Conservation (phyloP, 805 yeast species). For the Candida patagonica region DNA sequence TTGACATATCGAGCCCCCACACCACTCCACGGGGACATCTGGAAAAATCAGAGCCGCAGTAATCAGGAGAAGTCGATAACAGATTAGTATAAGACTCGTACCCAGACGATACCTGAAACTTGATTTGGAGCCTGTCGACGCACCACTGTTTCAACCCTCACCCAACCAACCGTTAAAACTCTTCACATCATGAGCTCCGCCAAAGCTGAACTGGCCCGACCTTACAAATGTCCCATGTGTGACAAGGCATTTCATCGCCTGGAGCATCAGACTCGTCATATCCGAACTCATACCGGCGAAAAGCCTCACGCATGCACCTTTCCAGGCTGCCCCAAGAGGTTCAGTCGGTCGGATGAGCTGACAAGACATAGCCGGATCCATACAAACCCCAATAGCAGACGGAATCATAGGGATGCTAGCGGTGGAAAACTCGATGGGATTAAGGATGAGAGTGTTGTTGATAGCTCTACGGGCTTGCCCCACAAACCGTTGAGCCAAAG, state of each 20-base stretch:
- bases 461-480: slow-evolving; percentile 6
- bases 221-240: slow-evolving; percentile 79
- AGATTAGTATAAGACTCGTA: no score
- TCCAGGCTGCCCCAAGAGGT: slow-evolving; percentile 76
- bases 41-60: no score
- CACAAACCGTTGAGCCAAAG: slow-evolving; percentile 8
- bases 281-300: slow-evolving; percentile 89
- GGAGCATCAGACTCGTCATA: slow-evolving; percentile 87
- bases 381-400: slow-evolving; percentile 31
- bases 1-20: no score
- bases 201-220: slow-evolving; percentile 39
- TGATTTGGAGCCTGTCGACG: no score
- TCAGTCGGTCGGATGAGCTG: slow-evolving; percentile 74
- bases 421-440: slow-evolving; percentile 7
- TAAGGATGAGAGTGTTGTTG: slow-evolving; percentile 8
- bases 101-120: no score
- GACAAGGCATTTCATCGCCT: slow-evolving; percentile 78
- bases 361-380: slow-evolving; percentile 82
- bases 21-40: no score
- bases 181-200: background rate
- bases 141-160: no score
- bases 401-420: slow-evolving; percentile 17
- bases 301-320: slow-evolving; percentile 79
- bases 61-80: no score
- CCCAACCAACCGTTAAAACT: no score